These are phyloP conservation scores for Pseudofabraea citricarpa DNA, from an alignment of 2,329 filamentous ascomycete genomes.

Conservation along the genomic window DNA sequence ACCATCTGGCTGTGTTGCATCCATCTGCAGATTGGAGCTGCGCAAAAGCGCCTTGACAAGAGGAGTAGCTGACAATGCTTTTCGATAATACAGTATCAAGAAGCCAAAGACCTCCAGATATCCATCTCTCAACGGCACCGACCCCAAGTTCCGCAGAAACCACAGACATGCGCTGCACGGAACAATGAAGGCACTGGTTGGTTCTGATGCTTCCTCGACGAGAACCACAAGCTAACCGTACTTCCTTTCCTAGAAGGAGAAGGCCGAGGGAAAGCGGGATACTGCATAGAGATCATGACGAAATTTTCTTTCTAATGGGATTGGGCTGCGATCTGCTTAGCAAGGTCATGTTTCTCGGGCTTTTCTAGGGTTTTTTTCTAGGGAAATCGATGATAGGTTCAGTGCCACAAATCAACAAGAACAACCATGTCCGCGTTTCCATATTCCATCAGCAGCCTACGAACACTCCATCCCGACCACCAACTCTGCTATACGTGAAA, in stretches of 20 bases:
- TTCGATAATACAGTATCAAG: slow-evolving; percentile 73
- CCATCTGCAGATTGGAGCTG: no score
- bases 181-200: slow-evolving; percentile 95
- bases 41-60: no score
- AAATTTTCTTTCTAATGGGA: slow-evolving; percentile 18
- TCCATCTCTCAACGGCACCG: slow-evolving; percentile 96
- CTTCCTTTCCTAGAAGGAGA: slow-evolving; percentile 71
- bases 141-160: slow-evolving; percentile 99
- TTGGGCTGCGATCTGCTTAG: slow-evolving; percentile 24
- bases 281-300: slow-evolving; percentile 55
- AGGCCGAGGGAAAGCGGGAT: slow-evolving; percentile 93
- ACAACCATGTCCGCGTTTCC: no score
- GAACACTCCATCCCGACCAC: no score
- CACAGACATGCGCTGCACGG: slow-evolving; percentile 99
- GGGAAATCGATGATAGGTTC: slow-evolving; percentile 21
- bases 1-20: neutral
- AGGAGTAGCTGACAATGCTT: no score
- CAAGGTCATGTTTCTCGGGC: slow-evolving; percentile 18
- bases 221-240: neutral
- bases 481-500: no score
- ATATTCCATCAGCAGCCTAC: no score
- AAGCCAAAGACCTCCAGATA: slow-evolving; percentile 99
- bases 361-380: no score
- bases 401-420: slow-evolving; percentile 21
- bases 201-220: slow-evolving; percentile 31